Conservation (phyloP, 1,139 yeast species). For the Chernovozyma sophiae-reginae region DNA sequence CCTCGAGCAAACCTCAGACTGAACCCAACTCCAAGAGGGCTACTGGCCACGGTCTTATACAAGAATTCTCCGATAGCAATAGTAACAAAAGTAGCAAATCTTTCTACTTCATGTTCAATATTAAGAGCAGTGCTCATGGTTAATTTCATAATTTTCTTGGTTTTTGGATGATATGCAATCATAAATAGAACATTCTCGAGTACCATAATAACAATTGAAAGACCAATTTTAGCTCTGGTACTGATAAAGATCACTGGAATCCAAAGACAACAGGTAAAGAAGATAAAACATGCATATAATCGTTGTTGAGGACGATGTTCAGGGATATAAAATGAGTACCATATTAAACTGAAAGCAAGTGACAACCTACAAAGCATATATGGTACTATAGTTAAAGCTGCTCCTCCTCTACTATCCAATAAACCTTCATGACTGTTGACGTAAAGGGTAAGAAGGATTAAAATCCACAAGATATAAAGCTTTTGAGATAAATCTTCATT, state of each 20-base stretch:
- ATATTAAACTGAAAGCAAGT: conserved; percentile 26
- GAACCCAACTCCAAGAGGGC: conserved; percentile 48
- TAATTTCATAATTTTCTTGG: conserved; percentile 37
- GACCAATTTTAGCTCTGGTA: conserved; percentile 44
- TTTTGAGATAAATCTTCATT: conserved; percentile 59
- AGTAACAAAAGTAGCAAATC: conserved; percentile 55
- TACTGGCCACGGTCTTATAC: conserved; percentile 51
- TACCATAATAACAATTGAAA: conserved; percentile 37
- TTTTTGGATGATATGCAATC: conserved; percentile 43
- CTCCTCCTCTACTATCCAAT: conserved; percentile 27
- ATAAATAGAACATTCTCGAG: conserved; percentile 38
- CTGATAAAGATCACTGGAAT: conserved; percentile 44
- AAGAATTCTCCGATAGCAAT: conserved; percentile 67
- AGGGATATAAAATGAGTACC: conserved; percentile 48
- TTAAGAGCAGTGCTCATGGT: conserved; percentile 57
- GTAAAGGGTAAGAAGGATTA: conserved; percentile 47
- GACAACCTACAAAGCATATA: conserved; percentile 46
- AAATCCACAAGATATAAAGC: conserved; percentile 50
- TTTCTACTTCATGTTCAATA: conserved; percentile 65
- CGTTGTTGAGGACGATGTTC: conserved; percentile 56
- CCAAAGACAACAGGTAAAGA: conserved; percentile 40
- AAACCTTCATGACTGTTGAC: conserved; percentile 49
- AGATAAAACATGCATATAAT: conserved; percentile 28
- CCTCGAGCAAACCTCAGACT: conserved; percentile 45
- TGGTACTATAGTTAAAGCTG: conserved; percentile 44